These are phyloP conservation scores for Hymenochaete sp. DNA, from an alignment of 1,284 basidiomycete genomes.

Conservation along the genomic window DNA sequence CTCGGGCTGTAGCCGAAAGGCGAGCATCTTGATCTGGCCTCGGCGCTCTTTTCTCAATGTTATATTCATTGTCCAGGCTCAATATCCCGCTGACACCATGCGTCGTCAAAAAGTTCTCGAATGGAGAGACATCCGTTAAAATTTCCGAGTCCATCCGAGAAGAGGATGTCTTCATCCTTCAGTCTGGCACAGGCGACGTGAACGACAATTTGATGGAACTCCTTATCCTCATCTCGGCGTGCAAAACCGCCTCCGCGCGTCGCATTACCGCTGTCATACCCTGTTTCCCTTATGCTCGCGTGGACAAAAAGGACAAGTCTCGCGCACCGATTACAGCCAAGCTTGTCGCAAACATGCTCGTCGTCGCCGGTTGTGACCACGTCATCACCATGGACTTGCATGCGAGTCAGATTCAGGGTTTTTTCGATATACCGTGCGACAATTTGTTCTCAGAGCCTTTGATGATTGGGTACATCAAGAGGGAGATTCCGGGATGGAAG, in stretches of 20 bases:
- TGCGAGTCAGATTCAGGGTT: slow-evolving; percentile 97
- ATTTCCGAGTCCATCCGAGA: slow-evolving; percentile 93
- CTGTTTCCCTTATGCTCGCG: slow-evolving; percentile 93
- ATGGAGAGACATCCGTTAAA: slow-evolving; percentile 89
- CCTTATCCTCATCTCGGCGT: slow-evolving; percentile 85
- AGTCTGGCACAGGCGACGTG: slow-evolving; percentile 71
- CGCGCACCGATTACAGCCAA: slow-evolving; percentile 98
- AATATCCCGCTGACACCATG: slow-evolving; percentile 86
- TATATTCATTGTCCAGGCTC: slow-evolving; percentile 59
- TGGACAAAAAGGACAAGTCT: slow-evolving; percentile 98
- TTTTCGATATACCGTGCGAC: slow-evolving; percentile 99
- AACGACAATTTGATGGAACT: slow-evolving; percentile 89
- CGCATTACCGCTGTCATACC: slow-evolving; percentile 98
- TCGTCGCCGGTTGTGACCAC: slow-evolving; percentile 94
- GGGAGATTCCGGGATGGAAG: slow-evolving; percentile 79
- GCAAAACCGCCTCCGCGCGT: slow-evolving; percentile 94
- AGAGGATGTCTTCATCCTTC: slow-evolving; percentile 96
- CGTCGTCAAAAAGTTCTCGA: slow-evolving; percentile 93
- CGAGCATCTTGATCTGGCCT: slow-evolving; percentile 55
- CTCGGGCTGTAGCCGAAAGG: slow-evolving; percentile 89
- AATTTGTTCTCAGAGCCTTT: slow-evolving; percentile 88
- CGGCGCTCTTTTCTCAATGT: slow-evolving; percentile 24
- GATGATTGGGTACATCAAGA: slow-evolving; percentile 87
- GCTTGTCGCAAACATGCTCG: slow-evolving; percentile 95
- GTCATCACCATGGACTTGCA: slow-evolving; percentile 99